phyloP scores from a whole-genome alignment of 805 yeast genomes.

The Saturnispora sanitii region DNA sequence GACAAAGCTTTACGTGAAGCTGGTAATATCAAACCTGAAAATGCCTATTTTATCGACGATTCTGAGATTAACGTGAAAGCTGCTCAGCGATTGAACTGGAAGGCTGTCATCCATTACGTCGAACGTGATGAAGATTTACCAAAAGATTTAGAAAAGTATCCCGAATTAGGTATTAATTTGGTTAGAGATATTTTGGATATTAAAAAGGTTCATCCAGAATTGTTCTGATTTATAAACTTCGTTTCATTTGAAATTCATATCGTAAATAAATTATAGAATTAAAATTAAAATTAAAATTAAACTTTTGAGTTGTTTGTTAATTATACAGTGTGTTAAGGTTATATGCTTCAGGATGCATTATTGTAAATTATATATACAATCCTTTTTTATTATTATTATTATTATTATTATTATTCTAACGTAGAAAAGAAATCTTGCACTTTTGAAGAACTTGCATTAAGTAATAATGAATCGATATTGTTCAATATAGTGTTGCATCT shows the following conservation, averaged over 20 bases:
- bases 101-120: slow-evolving; percentile 59
- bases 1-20: slow-evolving; percentile 56
- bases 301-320: too few species aligned
- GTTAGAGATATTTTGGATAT: slow-evolving; percentile 51
- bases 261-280: too few species aligned
- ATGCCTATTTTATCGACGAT: slow-evolving; percentile 79
- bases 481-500: too few species aligned
- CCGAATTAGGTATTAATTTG: slow-evolving; percentile 35
- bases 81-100: slow-evolving; percentile 65
- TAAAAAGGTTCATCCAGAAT: slow-evolving; percentile 39
- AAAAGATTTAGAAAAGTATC: slow-evolving; percentile 26
- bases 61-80: slow-evolving; percentile 70
- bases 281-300: too few species aligned
- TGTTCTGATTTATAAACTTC: slow-evolving; percentile 27
- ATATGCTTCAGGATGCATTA: too few species aligned
- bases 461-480: too few species aligned
- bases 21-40: slow-evolving; percentile 38
- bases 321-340: too few species aligned
- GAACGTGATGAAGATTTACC: slow-evolving; percentile 54
- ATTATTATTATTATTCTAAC: too few species aligned
- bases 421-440: too few species aligned
- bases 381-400: too few species aligned
- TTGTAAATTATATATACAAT: too few species aligned
- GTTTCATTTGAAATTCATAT: background rate
- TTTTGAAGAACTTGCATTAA: too few species aligned